These are phyloP conservation scores for Solanum medicagineum DNA, from an alignment of 257 asterid species.

Conservation along the genomic window DNA sequence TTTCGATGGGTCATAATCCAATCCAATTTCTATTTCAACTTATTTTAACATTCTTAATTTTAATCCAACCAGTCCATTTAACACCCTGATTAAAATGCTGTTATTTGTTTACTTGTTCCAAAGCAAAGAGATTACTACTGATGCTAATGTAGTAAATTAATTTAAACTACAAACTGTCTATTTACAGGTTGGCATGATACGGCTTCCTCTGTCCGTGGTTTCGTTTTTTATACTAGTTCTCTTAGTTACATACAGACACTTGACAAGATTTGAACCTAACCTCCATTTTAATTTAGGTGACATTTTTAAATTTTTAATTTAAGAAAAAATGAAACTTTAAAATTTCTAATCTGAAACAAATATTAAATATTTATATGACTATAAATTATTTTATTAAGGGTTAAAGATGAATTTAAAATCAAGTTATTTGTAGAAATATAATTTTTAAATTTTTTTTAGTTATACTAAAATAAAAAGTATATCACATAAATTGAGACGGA, in stretches of 20 bases:
- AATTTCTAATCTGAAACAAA: neutral
- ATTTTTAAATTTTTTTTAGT: too few relatives aligned
- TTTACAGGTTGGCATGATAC: neutral
- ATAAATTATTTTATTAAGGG: neutral
- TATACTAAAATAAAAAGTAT: too few relatives aligned
- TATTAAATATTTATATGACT: neutral
- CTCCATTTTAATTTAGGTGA: neutral
- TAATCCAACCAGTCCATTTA: too few relatives aligned
- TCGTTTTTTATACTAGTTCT: neutral
- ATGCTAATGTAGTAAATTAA: neutral
- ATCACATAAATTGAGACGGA: neutral
- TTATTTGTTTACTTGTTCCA: neutral
- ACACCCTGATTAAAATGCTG: neutral
- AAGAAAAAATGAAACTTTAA: neutral
- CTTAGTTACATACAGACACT: neutral
- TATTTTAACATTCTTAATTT: too few relatives aligned
- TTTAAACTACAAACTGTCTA: neutral
- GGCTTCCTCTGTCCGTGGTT: neutral
- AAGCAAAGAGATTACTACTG: neutral
- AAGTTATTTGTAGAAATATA: too few relatives aligned
- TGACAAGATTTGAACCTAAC: neutral
- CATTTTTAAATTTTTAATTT: neutral
- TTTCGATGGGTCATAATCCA: too few relatives aligned
- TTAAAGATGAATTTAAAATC: too few relatives aligned
- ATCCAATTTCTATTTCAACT: too few relatives aligned